phyloP scores from a whole-genome alignment of 768 basidiomycete species.

The Phanerochaete sordida region DNA sequence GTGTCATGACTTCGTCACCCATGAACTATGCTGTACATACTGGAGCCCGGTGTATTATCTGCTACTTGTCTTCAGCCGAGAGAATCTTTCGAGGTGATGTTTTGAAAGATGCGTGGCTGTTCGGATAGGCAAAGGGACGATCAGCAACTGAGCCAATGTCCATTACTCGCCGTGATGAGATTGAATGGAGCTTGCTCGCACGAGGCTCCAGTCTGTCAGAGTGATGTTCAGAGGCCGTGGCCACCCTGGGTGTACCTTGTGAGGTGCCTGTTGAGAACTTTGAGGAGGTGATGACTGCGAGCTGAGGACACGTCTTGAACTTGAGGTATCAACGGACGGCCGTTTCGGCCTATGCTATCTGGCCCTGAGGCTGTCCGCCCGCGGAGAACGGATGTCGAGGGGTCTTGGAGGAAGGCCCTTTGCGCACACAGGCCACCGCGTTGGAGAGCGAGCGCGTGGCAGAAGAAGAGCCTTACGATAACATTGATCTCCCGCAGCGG shows the following conservation, averaged over 20 bases:
- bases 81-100: background rate
- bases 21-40: too few relatives aligned
- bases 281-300: background rate
- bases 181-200: background rate
- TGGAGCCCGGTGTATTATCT: too few relatives aligned
- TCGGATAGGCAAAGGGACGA: background rate
- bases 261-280: background rate
- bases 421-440: background rate
- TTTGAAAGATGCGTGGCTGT: background rate
- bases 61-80: background rate
- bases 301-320: background rate
- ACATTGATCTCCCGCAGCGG: background rate
- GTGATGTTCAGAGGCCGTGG: background rate
- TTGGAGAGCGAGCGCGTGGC: background rate
- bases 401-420: background rate
- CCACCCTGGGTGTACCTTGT: background rate
- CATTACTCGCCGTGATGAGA: background rate
- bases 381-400: background rate
- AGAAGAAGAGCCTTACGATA: background rate
- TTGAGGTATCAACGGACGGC: background rate
- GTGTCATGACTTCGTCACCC: too few relatives aligned
- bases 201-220: background rate
- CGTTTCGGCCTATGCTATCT: background rate
- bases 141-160: background rate
- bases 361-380: background rate